Evolutionary conservation across 2,329 filamentous ascomycete species (phyloP).

Genomic region (Grosmannia penicillata): DNA sequence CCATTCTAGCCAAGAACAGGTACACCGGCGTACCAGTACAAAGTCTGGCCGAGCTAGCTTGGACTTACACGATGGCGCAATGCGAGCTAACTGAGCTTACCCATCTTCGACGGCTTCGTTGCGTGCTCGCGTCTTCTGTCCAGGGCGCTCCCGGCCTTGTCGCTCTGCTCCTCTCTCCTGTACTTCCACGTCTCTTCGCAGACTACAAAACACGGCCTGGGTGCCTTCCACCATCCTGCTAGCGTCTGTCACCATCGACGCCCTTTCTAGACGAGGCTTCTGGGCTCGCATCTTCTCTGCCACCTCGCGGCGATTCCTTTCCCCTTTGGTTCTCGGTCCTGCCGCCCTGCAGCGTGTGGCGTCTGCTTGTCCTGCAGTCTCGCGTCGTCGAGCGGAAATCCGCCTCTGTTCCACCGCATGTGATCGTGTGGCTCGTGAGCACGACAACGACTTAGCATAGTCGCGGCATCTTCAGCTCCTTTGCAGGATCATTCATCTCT

Average conservation of each 20-base stretch:
- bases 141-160: neutral
- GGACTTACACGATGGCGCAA: constrained; percentile 11
- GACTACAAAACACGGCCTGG: neutral
- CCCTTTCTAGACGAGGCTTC: neutral
- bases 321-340: no score
- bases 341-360: no score
- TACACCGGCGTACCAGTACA: no score
- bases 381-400: no score
- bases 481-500: no score
- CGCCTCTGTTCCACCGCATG: no score
- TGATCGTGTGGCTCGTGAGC: no score
- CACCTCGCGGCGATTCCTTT: neutral
- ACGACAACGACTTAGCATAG: no score
- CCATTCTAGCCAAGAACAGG: neutral
- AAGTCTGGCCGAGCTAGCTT: neutral
- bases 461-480: no score
- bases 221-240: constrained; percentile 10
- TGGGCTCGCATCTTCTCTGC: neutral
- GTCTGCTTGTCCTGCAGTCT: no score
- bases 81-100: constrained; percentile 8
- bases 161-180: neutral
- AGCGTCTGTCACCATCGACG: constrained; percentile 8
- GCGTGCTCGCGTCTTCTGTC: neutral
- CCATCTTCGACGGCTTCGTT: neutral
- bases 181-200: neutral